Evolutionary conservation across 495 filamentous ascomycete genomes (phyloP).

Genomic region (Tricharina praecox): DNA sequence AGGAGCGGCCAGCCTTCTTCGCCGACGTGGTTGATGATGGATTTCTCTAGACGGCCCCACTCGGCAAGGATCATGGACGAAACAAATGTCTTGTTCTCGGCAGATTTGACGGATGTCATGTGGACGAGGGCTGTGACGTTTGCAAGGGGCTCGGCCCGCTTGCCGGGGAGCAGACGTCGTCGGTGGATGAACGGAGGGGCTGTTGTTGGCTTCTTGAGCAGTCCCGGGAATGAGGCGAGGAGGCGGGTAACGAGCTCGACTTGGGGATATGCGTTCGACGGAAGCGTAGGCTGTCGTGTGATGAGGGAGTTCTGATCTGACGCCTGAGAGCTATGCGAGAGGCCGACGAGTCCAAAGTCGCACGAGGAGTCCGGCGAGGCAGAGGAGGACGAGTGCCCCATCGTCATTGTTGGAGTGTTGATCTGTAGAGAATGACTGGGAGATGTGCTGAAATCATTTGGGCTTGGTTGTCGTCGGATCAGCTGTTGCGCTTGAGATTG

Average conservation of each 20-base stretch:
- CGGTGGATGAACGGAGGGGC: conserved; percentile 20
- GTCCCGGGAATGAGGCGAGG: background rate
- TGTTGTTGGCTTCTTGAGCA: conserved; percentile 6
- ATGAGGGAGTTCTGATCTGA: background rate
- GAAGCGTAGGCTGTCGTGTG: background rate
- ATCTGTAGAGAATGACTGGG: background rate
- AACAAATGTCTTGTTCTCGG: conserved; percentile 17
- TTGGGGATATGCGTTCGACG: background rate
- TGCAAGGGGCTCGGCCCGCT: conserved; percentile 15
- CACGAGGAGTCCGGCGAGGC: background rate
- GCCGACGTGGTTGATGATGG: background rate
- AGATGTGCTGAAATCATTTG: background rate
- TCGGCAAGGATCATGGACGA: conserved; percentile 8
- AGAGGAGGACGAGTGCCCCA: background rate
- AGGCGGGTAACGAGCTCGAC: conserved; percentile 1
- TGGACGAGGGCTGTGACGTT: conserved; percentile 21
- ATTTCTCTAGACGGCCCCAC: background rate
- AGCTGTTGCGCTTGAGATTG: background rate
- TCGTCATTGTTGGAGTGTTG: background rate
- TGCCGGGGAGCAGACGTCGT: conserved; percentile 13
- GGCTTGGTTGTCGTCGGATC: background rate
- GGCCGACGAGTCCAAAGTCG: background rate
- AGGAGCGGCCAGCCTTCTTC: conserved; percentile 5
- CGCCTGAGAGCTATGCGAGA: background rate
- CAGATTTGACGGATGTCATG: conserved; percentile 23